These are phyloP conservation scores for Cymbopogon flexuosus DNA, from an alignment of 202 grass and related monocot species.

Conservation along the genomic window DNA sequence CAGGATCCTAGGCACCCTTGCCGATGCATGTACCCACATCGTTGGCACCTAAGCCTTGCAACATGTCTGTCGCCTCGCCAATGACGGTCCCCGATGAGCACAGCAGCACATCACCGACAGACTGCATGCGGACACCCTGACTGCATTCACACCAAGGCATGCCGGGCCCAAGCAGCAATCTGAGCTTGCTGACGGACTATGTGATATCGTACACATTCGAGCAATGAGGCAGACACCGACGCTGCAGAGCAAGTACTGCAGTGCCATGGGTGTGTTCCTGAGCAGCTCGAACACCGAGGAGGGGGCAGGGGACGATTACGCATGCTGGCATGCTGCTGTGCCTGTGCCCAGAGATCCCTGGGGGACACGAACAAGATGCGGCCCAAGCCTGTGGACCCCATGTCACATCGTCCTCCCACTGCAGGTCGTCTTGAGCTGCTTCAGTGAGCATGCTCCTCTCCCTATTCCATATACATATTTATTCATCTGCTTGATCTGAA, in stretches of 20 bases:
- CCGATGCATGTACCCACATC: neutral
- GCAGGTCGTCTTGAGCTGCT: neutral
- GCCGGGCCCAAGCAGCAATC: neutral
- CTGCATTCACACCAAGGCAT: neutral
- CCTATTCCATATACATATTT: neutral
- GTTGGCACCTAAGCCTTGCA: neutral
- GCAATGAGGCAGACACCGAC: neutral
- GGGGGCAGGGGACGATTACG: neutral
- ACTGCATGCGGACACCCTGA: neutral
- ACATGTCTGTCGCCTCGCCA: neutral
- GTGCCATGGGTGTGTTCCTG: neutral
- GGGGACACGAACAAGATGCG: neutral
- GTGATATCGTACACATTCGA: neutral
- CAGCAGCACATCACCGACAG: neutral
- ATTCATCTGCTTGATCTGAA: neutral
- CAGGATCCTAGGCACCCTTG: neutral
- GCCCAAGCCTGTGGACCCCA: neutral
- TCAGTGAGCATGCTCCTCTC: neutral
- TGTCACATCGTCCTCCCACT: neutral
- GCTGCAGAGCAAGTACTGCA: neutral
- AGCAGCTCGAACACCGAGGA: neutral
- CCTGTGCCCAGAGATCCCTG: neutral
- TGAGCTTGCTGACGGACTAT: no score
- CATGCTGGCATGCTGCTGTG: neutral
- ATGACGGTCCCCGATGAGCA: neutral